Base-by-base conservation (phyloP, 306 rosid genomes). In the Argentina anserina region DNA sequence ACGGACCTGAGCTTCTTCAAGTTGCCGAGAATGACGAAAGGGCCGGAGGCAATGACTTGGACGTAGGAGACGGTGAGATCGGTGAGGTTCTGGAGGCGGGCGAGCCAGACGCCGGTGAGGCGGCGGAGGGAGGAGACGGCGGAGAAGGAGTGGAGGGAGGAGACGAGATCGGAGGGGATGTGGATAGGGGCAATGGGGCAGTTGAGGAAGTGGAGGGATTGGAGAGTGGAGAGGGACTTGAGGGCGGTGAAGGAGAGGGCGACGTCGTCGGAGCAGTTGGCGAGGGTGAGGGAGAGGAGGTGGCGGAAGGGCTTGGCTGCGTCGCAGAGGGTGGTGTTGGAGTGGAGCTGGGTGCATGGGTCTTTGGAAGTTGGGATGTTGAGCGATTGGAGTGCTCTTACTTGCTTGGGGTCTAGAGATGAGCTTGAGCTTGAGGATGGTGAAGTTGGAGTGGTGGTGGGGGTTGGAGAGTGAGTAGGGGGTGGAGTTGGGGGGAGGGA, bases 211-310 rank as follows among this genome's bases (percentile, higher is more conserved):
- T 82, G 83, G n/a, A 94, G 92, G 6, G 91, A 49, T n/a, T 67
- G 82, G 39, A 94, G 96, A 13, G 96, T 80, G 6, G 91, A 87
- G 79, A 94, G 96, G 5, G 98, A 94, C 45, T 88, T 87, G 80
- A 94, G 96, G n/a, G 97, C 97, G 0, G 97, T 91, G 86, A 81
- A 90, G 80, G 98, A 93, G 66, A 93, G 83, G 14, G 93, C 85
- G 3, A 90, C 88, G 39, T 86, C 90, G 72, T 87, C 81, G 28
- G 93, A 86, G 79, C 97, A 93, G 81, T 93, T 93, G 5, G 90
- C 41, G 40, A 93, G 89, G 45, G 83, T 78, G 29, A 93, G 90
- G 8, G 92, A 82, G 73, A 87, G 66, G 73, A 93, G 81, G 88
- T 90, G 98, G 70, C 96, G 92, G 41, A 93, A 93, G 43, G 98